Base-by-base conservation (phyloP, 1,284 basidiomycete genomes). In the Spongispora temasekensis region DNA sequence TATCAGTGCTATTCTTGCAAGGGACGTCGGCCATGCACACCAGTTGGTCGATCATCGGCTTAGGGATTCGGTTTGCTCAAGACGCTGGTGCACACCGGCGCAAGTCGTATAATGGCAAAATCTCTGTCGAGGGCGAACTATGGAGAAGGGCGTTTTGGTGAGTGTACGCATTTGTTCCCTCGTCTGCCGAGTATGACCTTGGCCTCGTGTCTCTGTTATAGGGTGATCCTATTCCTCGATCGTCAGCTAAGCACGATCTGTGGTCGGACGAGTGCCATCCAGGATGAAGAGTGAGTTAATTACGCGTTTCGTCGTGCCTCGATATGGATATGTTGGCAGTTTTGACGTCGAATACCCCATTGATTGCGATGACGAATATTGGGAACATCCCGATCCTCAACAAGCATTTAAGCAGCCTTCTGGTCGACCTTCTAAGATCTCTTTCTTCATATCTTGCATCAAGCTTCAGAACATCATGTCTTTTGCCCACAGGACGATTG, bases 131-230 rank as follows among this genome's bases (percentile, higher is more conserved):
- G 57, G 81, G 87, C 55, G 90, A 94, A 63, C 74, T 91, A 23
- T 90, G 87, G 82, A 91, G 88, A 64, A 83, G 93, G 4, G 88
- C 86, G 2, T 95, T 95, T 73, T 94, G 92, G 93, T 91, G 65
- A 23, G 74, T 12, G n/a, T n/a, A 17, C n/a, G 3, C 17, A 48
- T 7, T 5, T 31, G 32, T 59, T 17, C 32, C n/a, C n/a, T n/a
- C n/a, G n/a, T 56, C 27, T 25, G 21, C 28, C 46, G 8, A 31
- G 17, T n/a, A n/a, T n/a, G n/a, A n/a, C n/a, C 10, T 25, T 17
- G 31, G 4, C 35, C 21, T 31, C 25, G 42, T 31, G 40, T 57
- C 8, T 28, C 17, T 17, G 53, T 19, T n/a, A 15, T 37, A 90
- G 87, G 88, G 79, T 84, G 5, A 78, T 91, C 1, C 80, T 90